These are phyloP conservation scores for Choricystis sp. DNA, from an alignment of 139 green algal genomes.

Conservation along the genomic window DNA sequence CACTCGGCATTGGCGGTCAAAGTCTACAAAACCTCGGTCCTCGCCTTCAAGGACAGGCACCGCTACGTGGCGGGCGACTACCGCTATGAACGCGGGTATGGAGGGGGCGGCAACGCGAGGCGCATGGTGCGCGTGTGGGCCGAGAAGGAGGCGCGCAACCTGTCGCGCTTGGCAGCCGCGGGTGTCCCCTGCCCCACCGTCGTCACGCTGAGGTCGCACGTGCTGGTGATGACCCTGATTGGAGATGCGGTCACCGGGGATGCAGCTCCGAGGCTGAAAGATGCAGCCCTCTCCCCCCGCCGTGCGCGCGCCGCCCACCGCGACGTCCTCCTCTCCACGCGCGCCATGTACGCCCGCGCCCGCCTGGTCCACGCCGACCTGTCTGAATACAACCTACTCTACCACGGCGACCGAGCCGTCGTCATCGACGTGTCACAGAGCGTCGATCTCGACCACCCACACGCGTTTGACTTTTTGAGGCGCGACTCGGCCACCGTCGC, in stretches of 20 bases:
- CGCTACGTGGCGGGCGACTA: constrained; percentile 93
- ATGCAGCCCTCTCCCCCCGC: constrained; percentile 51
- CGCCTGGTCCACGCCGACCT: constrained; percentile 92
- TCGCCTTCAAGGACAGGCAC: constrained; percentile 91
- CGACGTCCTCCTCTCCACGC: constrained; percentile 56
- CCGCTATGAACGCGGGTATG: constrained; percentile 83
- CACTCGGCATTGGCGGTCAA: constrained; percentile 58
- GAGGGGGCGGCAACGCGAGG: constrained; percentile 83
- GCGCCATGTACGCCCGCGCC: constrained; percentile 75
- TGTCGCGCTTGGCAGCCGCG: constrained; percentile 44
- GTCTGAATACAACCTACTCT: constrained; percentile 90
- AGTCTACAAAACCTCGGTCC: constrained; percentile 97
- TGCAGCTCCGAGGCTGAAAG: constrained; percentile 78
- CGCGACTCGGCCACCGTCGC: constrained; percentile 83
- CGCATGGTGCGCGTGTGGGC: constrained; percentile 99
- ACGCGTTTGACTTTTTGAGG: constrained; percentile 88
- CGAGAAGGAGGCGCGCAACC: constrained; percentile 98
- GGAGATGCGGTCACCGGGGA: constrained; percentile 43
- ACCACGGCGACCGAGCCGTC: constrained; percentile 48
- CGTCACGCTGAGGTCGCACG: constrained; percentile 73
- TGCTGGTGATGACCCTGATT: constrained; percentile 92
- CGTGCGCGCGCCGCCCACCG: constrained; percentile 8
- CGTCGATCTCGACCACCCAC: constrained; percentile 95
- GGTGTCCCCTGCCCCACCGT: constrained; percentile 72
- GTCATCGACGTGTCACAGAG: constrained; percentile 90